Conservation (phyloP, 345 rosid species). For the Populus simonii region DNA sequence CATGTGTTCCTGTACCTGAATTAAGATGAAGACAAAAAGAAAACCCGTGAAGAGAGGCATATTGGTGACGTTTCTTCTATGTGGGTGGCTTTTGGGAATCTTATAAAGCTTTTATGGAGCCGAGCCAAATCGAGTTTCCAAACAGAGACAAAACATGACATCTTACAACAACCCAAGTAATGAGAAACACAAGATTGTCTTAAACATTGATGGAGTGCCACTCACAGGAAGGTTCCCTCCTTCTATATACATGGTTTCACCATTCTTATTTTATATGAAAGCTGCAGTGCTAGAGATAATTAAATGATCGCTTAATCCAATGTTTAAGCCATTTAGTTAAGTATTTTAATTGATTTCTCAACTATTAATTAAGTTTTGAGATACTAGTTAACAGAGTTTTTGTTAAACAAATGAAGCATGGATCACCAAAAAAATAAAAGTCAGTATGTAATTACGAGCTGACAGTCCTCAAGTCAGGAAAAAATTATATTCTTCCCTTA, state of each 20-base stretch:
- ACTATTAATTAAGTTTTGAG: neutral
- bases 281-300: neutral
- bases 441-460: neutral
- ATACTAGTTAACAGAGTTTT: neutral
- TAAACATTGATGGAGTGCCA: neutral
- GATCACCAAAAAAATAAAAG: neutral
- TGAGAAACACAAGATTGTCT: neutral
- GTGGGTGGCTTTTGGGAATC: neutral
- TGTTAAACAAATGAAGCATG: neutral
- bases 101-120: conserved; percentile 1
- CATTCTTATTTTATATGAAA: neutral
- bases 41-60: neutral
- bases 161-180: conserved; percentile 1
- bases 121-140: conserved; percentile 15
- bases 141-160: conserved; percentile 1
- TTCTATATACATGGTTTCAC: neutral
- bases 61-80: conserved; percentile 10
- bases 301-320: too few species aligned
- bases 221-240: neutral
- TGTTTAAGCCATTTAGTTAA: too few species aligned
- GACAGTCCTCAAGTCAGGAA: too few species aligned
- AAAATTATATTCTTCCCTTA: neutral
- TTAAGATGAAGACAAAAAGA: conserved; percentile 9
- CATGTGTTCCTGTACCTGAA: conserved; percentile 1
- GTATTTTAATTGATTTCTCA: too few species aligned